Evolutionary conservation across 805 yeast species (phyloP).

Genomic region (Nakazawaea wyomingensis): DNA sequence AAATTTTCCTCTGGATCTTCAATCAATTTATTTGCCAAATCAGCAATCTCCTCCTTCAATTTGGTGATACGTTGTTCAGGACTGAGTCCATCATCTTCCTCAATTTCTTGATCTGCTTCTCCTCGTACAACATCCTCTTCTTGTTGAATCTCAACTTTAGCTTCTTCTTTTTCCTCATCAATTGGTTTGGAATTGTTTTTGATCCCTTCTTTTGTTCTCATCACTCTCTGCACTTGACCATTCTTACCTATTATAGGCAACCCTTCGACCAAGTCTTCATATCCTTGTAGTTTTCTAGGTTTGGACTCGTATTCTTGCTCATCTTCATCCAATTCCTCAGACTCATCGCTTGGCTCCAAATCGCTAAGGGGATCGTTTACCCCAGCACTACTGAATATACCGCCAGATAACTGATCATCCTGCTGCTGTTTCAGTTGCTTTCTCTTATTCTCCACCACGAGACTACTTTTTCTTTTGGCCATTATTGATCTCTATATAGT

Average conservation of each 20-base stretch:
- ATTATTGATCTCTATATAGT: neutral
- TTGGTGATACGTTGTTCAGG: constrained; percentile 51
- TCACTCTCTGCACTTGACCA: constrained; percentile 70
- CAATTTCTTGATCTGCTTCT: constrained; percentile 22
- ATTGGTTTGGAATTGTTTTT: constrained; percentile 14
- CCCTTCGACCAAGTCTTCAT: constrained; percentile 50
- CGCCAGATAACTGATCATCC: constrained; percentile 34
- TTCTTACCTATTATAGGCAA: constrained; percentile 73
- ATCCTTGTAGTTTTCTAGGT: constrained; percentile 53
- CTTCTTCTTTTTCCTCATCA: constrained; percentile 15
- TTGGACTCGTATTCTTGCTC: constrained; percentile 74
- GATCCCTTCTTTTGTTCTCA: constrained; percentile 27
- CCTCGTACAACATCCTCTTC: constrained; percentile 13
- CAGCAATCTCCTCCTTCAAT: constrained; percentile 81
- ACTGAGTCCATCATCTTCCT: constrained; percentile 38
- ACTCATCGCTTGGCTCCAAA: constrained; percentile 19
- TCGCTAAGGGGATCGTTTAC: constrained; percentile 14
- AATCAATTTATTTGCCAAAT: constrained; percentile 65
- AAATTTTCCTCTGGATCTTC: constrained; percentile 90
- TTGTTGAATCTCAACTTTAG: constrained; percentile 14
- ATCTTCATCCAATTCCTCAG: constrained; percentile 54
- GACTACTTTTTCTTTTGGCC: constrained; percentile 8
- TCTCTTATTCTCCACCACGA: constrained; percentile 25
- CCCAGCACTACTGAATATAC: constrained; percentile 25
- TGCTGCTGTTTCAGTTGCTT: constrained; percentile 34